Percentiles rank a stretch among this genome's conserved stretches.
Conservation (phyloP, 78 protist genomes). For the Dictyostelium firmibasis region DNA sequence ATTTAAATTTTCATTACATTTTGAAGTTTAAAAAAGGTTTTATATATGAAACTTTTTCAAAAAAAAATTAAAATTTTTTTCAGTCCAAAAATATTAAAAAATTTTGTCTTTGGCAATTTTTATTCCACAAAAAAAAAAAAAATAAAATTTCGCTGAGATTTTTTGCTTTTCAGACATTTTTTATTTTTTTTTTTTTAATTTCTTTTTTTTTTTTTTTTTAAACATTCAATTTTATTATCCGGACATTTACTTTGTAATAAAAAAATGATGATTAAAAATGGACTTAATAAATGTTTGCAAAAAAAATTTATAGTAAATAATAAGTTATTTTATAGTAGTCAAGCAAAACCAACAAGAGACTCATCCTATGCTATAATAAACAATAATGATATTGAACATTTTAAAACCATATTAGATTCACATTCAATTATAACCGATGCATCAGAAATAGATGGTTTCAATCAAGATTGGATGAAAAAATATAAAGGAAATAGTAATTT, state of each 20-base stretch:
- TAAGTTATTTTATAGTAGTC: not conserved
- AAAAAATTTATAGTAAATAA: not conserved
- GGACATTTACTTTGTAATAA: not conserved
- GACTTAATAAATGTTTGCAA: not conserved
- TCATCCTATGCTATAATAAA: slow-evolving; percentile 2
- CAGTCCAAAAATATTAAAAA: no score
- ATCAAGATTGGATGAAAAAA: slow-evolving; percentile 85
- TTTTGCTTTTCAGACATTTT: no score
- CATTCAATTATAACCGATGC: slow-evolving; percentile 25
- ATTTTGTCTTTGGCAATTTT: no score
- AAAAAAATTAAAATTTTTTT: no score
- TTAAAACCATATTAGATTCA: slow-evolving; percentile 19
- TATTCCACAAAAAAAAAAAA: no score
- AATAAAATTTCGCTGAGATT: no score
- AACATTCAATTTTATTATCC: not conserved
- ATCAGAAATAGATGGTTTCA: slow-evolving; percentile 62
- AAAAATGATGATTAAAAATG: not conserved
- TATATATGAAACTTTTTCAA: no score
- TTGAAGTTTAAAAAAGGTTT: no score
- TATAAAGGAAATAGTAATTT: slow-evolving; percentile 47
- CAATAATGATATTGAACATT: slow-evolving; percentile 31
- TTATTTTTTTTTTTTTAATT: no score
- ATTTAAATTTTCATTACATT: no score
- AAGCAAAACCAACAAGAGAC: not conserved
- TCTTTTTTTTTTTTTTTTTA: not conserved